Conservation (phyloP, 768 basidiomycete genomes). For the Mycena maculata region DNA sequence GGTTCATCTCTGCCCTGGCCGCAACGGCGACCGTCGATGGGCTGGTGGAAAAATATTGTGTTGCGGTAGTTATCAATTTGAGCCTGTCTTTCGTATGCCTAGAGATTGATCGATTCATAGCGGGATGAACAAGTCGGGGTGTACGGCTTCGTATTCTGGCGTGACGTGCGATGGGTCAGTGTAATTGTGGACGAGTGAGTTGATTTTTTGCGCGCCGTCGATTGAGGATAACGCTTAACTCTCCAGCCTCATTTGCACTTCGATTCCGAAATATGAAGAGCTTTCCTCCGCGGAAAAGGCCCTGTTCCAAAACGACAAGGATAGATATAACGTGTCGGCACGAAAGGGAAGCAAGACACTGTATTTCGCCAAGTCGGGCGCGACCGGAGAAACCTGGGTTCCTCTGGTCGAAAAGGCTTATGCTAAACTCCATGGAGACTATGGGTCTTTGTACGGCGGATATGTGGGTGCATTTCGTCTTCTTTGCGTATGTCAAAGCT, state of each 20-base stretch:
- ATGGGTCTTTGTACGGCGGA: constrained; percentile 43
- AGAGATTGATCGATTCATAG: constrained; percentile 10
- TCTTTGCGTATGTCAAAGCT: not conserved
- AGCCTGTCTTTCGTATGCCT: not conserved
- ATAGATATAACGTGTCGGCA: constrained; percentile 44
- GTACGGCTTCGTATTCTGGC: constrained; percentile 51
- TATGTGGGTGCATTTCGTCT: constrained; percentile 18
- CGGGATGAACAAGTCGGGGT: constrained; percentile 47
- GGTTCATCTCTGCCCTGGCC: constrained; percentile 48
- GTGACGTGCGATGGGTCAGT: constrained; percentile 48
- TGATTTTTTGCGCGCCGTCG: not conserved
- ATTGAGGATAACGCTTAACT: not conserved
- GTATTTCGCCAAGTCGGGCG: constrained; percentile 46
- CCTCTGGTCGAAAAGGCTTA: constrained; percentile 49
- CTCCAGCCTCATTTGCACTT: constrained; percentile 44
- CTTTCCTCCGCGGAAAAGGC: constrained; percentile 41
- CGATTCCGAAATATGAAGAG: constrained; percentile 47
- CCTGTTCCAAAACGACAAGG: constrained; percentile 48
- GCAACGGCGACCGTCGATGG: constrained; percentile 44
- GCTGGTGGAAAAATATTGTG: constrained; percentile 49
- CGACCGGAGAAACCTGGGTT: constrained; percentile 42
- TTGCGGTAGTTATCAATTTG: constrained; percentile 43
- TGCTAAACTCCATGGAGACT: constrained; percentile 50
- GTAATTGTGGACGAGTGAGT: constrained; percentile 51
- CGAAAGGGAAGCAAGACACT: constrained; percentile 46